Base-by-base conservation (phyloP, 768 basidiomycete genomes). In the Macrolepiota albuminosa region DNA sequence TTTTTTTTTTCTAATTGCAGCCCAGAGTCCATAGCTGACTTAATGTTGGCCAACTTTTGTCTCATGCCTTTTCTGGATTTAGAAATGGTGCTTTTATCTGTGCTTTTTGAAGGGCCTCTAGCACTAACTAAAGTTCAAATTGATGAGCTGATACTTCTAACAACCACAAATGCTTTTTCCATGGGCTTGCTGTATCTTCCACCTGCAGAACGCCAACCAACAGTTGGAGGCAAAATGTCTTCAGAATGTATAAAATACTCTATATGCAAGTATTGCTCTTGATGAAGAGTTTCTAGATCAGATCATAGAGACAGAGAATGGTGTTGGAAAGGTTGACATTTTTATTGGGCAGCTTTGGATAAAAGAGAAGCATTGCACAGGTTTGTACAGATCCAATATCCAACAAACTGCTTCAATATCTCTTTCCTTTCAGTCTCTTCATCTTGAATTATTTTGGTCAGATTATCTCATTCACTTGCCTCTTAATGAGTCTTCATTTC, bases 271-370 rank as follows among this genome's bases (percentile, higher is more conserved):
- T 13, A 78, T 98, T 56, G 89, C 96, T 1, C 78, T 84, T 66
- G 90, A 98, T 66, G 81, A 79, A 40, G 78, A 76, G 1, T 98
- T 96, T 67, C 70, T 99, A 37, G 94, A 97, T 70, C 70, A 75
- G 6, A 82, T 95, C 34, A 89, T 98, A 87, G 93, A 93, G 7
- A 86, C 84, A 4, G 84, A 84, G 39, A 73, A 73, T 6, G 91
- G 91, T 6, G 89, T 93, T 11, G 87, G 87, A 26, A 83, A 83
- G 64, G 93, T 91, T 0, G 96, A 98, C 68, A 82, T 84, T 51
- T 97, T 98, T 67, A 89, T 92, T 29, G 86, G 91, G 0, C 78
- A 85, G 64, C 73, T 99, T 4, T 99, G 95, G 93, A 81, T 74
- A 40, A 87, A 90, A 1, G 98, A 92, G 93, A 91, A 88, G 85